Evolutionary conservation across 805 yeast genomes (phyloP).

Genomic region (Metschnikowia lochheadii): DNA sequence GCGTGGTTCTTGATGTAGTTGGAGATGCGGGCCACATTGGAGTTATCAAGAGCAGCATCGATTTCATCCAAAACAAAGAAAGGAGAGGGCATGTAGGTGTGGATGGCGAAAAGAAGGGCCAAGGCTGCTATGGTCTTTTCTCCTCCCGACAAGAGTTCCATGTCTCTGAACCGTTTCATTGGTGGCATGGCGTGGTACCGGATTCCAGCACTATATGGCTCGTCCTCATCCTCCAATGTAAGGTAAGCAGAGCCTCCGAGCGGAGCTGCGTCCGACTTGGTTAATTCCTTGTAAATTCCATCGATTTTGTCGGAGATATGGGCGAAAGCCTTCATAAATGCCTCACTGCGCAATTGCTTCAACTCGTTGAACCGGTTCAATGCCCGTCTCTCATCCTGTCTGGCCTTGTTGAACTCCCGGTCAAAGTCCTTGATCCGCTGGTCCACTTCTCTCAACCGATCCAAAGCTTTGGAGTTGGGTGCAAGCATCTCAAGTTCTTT

Average conservation of each 20-base stretch:
- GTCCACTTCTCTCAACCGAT: constrained; percentile 68
- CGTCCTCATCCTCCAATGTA: constrained; percentile 83
- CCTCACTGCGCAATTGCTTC: constrained; percentile 53
- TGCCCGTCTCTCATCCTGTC: constrained; percentile 55
- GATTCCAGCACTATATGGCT: constrained; percentile 79
- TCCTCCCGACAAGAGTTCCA: constrained; percentile 93
- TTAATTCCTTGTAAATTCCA: constrained; percentile 77
- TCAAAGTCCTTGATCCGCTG: constrained; percentile 57
- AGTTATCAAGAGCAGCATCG: constrained; percentile 94
- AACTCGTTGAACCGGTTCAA: constrained; percentile 55
- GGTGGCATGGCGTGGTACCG: constrained; percentile 96
- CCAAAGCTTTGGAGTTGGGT: constrained; percentile 81
- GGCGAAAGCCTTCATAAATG: constrained; percentile 70
- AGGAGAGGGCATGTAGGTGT: constrained; percentile 88
- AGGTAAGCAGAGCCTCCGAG: constrained; percentile 92
- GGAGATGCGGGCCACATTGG: constrained; percentile 85
- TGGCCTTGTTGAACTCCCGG: constrained; percentile 56
- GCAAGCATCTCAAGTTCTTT: constrained; percentile 48
- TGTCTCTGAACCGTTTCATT: constrained; percentile 84
- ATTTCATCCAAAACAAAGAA: constrained; percentile 95
- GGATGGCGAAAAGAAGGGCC: constrained; percentile 86
- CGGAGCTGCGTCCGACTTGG: constrained; percentile 65
- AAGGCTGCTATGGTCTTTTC: constrained; percentile 96
- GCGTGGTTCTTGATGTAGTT: constrained; percentile 73
- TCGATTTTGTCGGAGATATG: constrained; percentile 73